phyloP scores from a whole-genome alignment of 148 eudicot genomes.

The Tetragonia tetragonoides region DNA sequence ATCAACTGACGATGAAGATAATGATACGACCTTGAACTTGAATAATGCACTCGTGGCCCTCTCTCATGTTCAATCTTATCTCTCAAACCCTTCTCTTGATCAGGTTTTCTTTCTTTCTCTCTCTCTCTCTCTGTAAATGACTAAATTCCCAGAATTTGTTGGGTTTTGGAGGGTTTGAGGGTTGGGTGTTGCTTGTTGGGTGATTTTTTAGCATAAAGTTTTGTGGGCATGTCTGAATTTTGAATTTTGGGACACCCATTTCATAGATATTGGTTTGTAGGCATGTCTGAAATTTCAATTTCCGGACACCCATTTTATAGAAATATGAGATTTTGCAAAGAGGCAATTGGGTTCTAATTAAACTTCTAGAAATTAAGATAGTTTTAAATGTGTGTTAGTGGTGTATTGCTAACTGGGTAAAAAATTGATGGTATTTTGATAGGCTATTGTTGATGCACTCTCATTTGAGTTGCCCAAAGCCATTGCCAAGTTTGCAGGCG shows the following conservation, averaged over 20 bases:
- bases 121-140: background rate
- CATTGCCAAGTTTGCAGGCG: conserved; percentile 62
- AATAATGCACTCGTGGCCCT: conserved; percentile 38
- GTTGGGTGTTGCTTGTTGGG: background rate
- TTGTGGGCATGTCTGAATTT: background rate
- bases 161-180: background rate
- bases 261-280: no score
- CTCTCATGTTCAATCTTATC: conserved; percentile 34
- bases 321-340: background rate
- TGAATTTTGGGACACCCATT: background rate
- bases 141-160: background rate
- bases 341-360: no score
- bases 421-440: conserved; percentile 4
- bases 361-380: no score
- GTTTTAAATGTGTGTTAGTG: background rate
- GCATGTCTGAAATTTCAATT: background rate
- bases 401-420: background rate
- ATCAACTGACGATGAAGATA: conserved; percentile 23
- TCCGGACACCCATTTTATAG: no score
- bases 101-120: conserved; percentile 42
- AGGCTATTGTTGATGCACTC: conserved; percentile 76
- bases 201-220: background rate
- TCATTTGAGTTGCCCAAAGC: conserved; percentile 80
- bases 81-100: conserved; percentile 45
- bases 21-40: conserved; percentile 24